Percentiles rank a stretch among this genome's conserved stretches.
Evolutionary conservation across 2,329 filamentous ascomycete species (phyloP).

Genomic region (Fusarium keratoplasticum): DNA sequence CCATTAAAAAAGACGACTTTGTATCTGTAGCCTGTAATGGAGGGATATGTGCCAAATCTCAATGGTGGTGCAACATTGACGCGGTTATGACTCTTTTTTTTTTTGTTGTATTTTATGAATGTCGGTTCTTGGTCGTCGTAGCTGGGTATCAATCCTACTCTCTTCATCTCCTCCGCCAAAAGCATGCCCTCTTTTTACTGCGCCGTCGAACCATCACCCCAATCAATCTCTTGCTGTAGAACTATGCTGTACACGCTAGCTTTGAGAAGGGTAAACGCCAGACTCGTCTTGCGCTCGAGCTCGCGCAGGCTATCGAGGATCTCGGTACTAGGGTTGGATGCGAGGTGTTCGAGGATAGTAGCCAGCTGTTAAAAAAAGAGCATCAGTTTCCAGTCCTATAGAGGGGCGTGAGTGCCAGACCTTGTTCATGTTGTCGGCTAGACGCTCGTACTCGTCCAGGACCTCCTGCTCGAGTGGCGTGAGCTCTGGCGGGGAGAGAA

Average conservation of each 20-base stretch:
- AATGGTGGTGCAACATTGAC: background rate
- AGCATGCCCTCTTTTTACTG: constrained; percentile 28
- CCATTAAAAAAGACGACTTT: constrained; percentile 23
- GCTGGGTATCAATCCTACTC: constrained; percentile 35
- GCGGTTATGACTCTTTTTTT: background rate
- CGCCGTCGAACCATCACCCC: constrained; percentile 64
- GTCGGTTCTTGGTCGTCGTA: constrained; percentile 33
- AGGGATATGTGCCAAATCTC: constrained; percentile 5
- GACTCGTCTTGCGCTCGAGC: constrained; percentile 91
- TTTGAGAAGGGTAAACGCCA: constrained; percentile 96
- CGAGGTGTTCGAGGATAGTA: constrained; percentile 70
- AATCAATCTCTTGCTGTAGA: constrained; percentile 93
- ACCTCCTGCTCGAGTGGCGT: constrained; percentile 92
- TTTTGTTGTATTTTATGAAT: constrained; percentile 13
- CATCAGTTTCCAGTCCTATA: background rate
- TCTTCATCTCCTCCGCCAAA: background rate
- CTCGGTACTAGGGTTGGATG: constrained; percentile 78
- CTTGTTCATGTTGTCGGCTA: constrained; percentile 92
- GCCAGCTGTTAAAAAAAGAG: constrained; percentile 61
- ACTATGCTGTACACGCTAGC: constrained; percentile 99
- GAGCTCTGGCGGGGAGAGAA: constrained; percentile 67
- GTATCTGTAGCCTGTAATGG: constrained; percentile 43
- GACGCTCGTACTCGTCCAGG: constrained; percentile 89
- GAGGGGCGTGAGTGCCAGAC: constrained; percentile 58
- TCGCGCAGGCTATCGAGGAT: constrained; percentile 88